phyloP scores from a whole-genome alignment of 352 stramenopile genomes.

The Discostella stelligera region DNA sequence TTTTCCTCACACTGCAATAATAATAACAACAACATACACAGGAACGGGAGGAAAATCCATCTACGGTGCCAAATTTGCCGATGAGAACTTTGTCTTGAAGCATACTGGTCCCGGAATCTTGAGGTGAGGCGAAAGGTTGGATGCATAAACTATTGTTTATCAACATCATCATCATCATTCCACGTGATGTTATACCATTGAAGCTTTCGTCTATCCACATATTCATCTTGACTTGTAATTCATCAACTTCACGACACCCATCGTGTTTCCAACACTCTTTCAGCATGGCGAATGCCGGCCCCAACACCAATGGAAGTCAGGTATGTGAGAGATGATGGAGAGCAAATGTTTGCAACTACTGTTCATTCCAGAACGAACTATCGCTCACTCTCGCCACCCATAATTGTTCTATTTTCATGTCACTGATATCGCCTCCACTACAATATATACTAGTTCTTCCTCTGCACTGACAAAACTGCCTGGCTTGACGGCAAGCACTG shows the following conservation, averaged over 20 bases:
- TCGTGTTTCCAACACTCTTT: background rate
- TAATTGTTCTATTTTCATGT: too few species aligned
- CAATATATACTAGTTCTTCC: slow-evolving; percentile 59
- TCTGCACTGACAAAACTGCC: slow-evolving; percentile 72
- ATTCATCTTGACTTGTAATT: too few species aligned
- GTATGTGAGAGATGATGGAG: slow-evolving; percentile 4
- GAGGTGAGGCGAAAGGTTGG: slow-evolving; percentile 5
- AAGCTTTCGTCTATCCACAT: too few species aligned
- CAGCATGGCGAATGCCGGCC: slow-evolving; percentile 75
- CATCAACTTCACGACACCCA: background rate
- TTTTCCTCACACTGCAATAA: too few species aligned
- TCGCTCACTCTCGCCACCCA: background rate
- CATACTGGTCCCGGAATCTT: slow-evolving; percentile 86
- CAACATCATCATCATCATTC: background rate
- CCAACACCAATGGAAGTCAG: slow-evolving; percentile 39
- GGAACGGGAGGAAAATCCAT: slow-evolving; percentile 78
- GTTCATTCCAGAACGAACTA: slow-evolving; percentile 86
- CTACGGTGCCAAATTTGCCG: slow-evolving; percentile 93
- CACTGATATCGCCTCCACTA: background rate
- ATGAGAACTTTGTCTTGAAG: slow-evolving; percentile 96
- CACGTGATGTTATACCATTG: too few species aligned
- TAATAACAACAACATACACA: too few species aligned
- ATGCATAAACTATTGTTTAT: background rate
- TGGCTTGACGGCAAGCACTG: slow-evolving; percentile 82
- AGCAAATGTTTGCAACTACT: slow-evolving; percentile 80